Base-by-base conservation (phyloP, 2,329 filamentous ascomycete species). In the Cladosporium sp. region DNA sequence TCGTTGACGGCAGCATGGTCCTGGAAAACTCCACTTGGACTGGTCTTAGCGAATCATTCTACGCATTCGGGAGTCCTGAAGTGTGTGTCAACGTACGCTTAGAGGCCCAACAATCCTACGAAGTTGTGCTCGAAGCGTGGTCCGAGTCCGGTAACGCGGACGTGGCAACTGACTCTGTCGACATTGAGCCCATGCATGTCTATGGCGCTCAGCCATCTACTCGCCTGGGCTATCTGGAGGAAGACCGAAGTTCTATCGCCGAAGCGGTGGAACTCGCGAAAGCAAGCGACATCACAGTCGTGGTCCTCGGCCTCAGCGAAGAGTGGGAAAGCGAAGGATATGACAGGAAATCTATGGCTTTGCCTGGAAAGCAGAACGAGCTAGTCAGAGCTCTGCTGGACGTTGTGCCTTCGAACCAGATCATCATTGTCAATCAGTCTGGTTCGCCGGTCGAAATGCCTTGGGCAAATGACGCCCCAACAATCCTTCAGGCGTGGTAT, bases 271-370 rank as follows among this genome's bases (percentile, higher is more conserved):
- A 78, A 27, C 73, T 86, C 4, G 89, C 89, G 22, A 78, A 76
- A 62, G 75, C 79, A 36, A 83, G 84, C 1, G 87, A 92, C 51
- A 85, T 91, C 62, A 88, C 91, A 40, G 78, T 93, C 54, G 74
- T 92, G 48, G 86, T 87, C 61, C 84, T 84, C 1, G 89, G 89
- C 1, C 77, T 92, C 40, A 91, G 89, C 61, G 79, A 80, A 4
- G 85, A 88, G 64, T 88, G 84, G 84, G 85, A 89, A 62, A 86
- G 83, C 2, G 85, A 88, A 64, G 84, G 85, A 27, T 75, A 80
- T 29, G 85, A 88, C 62, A 77, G 84, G 43, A 70, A 75, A 51
- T 75, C 73, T 45, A 80, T 82, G 75, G 75, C 81, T 54, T 69
- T 85, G 5, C 80, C 82, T 29, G 78, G 72, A 41, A 78, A 71